Evolutionary conservation across 192 early-diverging fungal genomes (phyloP), one percentile per base, ranked within the genome.

Genomic region (Cladochytrium replicatum): DNA sequence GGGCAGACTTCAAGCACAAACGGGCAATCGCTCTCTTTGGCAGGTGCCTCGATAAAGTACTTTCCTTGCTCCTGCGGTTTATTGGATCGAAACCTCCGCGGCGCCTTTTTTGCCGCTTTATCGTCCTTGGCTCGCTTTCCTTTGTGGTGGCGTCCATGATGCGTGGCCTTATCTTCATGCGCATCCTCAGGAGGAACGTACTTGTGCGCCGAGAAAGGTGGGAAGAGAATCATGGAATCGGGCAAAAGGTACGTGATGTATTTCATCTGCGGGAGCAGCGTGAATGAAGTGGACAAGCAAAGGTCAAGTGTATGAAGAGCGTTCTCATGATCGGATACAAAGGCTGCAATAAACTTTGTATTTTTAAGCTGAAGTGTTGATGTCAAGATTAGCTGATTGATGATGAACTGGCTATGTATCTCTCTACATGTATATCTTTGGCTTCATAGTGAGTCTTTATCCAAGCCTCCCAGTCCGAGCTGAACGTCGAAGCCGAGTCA

Each of bases 211-310:
- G 63, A 59, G 2, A 76, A 57, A 6, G 74, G 74, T 4, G 64
- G 44, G 39, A 76, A 76, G 15, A 69, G 50, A 8, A 54, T 60
- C 1, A 63, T 30, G 19, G 28, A 25, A 32, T 69, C 64, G 4
- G 68, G 68, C 13, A 76, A 58, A 22, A 76, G 55, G 52, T 72
- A 76, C 37, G 41, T 45, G 38, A 76, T 67, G 45, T 60, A 42
- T 19, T 50, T 26, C 17, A 69, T 9, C 31, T 28, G 21, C 23
- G 67, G 66, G 13, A 76, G 46, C 4, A 59, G 31, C 19, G 27
- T 38, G 41, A 65, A 66, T 3, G 63, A 28, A 3, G 51, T 29
- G 3, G 32, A 54, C 11, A 76, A 44, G 9, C 61, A 52, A 5
- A 44, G 45, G 22, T 71, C 61, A 1, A 76, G 32, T 32, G 72